A percentile compares a stretch with the other conserved stretches of the same genome.
These are phyloP conservation scores for Cucurbita argyrosperma DNA, from an alignment of 306 rosid genomes.

Conservation along the genomic window DNA sequence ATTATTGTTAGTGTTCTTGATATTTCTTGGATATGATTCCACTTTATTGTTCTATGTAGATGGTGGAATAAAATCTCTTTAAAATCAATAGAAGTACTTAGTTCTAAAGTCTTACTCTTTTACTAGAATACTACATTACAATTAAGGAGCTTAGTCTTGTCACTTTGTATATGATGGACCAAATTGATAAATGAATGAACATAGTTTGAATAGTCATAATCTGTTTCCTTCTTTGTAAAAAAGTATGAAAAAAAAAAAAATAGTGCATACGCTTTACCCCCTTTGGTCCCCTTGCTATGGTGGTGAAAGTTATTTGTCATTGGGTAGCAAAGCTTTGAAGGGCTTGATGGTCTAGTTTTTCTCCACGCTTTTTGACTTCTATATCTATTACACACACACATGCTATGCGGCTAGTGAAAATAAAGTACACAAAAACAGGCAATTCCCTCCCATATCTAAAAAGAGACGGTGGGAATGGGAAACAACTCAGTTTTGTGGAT, in stretches of 20 bases:
- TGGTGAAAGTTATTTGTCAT: background rate
- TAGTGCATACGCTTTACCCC: background rate
- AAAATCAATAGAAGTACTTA: background rate
- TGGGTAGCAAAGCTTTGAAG: background rate
- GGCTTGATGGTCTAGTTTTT: background rate
- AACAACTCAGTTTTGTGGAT: background rate
- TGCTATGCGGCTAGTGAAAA: background rate
- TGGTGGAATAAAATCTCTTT: background rate
- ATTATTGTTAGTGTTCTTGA: background rate
- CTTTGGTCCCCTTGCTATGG: background rate
- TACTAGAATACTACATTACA: too few species aligned
- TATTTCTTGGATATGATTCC: background rate
- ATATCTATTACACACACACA: background rate
- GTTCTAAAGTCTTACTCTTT: background rate
- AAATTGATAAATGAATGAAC: too few species aligned
- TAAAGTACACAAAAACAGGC: background rate
- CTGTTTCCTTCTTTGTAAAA: background rate
- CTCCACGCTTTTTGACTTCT: background rate
- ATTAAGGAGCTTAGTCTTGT: too few species aligned
- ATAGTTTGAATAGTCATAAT: background rate
- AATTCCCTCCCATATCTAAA: background rate
- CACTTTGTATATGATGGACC: too few species aligned
- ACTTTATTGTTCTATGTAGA: background rate
- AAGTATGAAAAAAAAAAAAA: background rate
- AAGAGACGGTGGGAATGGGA: background rate